Base-by-base conservation (phyloP, 139 green algal species). In the Coelastrella sp. region DNA sequence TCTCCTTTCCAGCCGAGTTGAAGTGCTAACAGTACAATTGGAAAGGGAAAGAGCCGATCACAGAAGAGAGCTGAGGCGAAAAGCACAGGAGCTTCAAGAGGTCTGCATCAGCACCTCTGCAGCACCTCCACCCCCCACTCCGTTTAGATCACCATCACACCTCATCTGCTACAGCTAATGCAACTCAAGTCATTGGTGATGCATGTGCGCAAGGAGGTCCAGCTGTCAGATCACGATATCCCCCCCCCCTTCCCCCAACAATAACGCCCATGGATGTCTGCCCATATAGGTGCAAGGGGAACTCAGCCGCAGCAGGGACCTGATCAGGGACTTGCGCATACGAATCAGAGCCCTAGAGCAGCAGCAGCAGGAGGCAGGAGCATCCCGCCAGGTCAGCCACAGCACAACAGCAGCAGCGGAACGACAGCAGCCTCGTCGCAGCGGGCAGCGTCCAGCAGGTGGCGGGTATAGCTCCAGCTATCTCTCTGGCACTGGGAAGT, bases 1-100 rank as follows among this genome's bases (percentile, higher is more conserved):
- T 57, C 56, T 94, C 70, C 90, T 98, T 81, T 82, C 92, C 49
- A 74, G 87, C 0, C 93, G 93, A 4, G 68, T 93, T 7, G 94
- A 98, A 76, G 83, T 85, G 24, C 83, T 91, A 0, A 94, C 97
- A 87, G 94, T 87, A 9, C 93, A 96, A 81, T 72, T 97, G 79
- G 94, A 96, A 88, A 78, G 90, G 17, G 95, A 98, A 86, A 89
- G 95, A 56, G 94, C 91, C 8, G 22, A 95, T 76, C 95, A 97
- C 60, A 91, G 95, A 27, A 89, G 96, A 0, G 94, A 97, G 88
- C 91, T 98, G 85, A 90, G 97, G 68, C 87, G 92, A 11, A 93
- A 91, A 25, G 93, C 88, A 49, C 95, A 95, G 80, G 93, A 96
- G 85, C 63, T 89, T 24, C 88, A 93, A 57, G 94, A 95, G 92